Conservation (phyloP, 495 filamentous ascomycete species). For the Xylaria curta region DNA sequence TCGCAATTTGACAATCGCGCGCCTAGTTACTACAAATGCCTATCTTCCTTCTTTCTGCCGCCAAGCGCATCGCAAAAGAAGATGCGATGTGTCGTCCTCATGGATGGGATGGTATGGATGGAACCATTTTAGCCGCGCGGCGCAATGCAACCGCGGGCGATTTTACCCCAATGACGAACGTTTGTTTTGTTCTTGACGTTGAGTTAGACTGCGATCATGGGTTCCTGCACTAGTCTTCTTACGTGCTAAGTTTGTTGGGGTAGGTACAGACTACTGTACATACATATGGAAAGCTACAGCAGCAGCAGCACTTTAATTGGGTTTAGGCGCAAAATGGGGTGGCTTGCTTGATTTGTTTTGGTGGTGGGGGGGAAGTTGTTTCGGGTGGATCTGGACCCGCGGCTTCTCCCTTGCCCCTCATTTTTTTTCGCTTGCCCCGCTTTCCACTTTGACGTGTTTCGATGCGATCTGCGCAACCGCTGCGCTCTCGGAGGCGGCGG, state of each 20-base stretch:
- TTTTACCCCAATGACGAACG: constrained; percentile 12
- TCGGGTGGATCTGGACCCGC: constrained; percentile 1
- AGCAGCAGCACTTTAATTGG: no score
- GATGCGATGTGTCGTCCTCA: no score
- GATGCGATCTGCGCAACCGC: constrained; percentile 12
- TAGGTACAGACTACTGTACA: no score
- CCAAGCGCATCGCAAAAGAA: background rate
- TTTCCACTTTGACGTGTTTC: constrained; percentile 14
- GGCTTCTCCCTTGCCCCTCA: background rate
- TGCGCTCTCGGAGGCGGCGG: constrained; percentile 19
- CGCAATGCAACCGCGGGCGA: background rate
- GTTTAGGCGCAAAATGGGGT: background rate
- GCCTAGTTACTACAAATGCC: background rate
- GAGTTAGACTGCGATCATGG: constrained; percentile 25
- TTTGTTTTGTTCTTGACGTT: constrained; percentile 1
- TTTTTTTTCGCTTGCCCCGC: constrained; percentile 4
- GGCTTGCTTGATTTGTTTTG: background rate
- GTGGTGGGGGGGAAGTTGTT: background rate
- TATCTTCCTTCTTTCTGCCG: background rate
- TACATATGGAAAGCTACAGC: background rate
- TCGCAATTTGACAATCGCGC: constrained; percentile 10
- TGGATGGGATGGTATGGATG: background rate
- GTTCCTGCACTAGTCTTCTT: constrained; percentile 20
- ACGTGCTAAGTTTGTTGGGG: background rate
- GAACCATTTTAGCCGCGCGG: background rate